Conservation (phyloP, 75 land plant genomes). For the Azolla pinnata region DNA sequence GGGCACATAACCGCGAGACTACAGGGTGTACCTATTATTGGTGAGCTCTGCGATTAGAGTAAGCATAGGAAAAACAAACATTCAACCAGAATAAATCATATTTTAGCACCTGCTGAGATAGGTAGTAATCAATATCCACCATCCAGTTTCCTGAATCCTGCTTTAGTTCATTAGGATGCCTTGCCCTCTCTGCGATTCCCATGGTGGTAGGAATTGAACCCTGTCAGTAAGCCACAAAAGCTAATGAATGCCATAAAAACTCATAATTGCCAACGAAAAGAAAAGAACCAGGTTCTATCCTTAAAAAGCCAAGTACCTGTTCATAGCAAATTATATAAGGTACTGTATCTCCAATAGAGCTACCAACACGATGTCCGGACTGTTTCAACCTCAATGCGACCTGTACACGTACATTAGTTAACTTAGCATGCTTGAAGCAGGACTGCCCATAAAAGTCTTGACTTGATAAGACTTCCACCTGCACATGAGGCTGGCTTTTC, state of each 20-base stretch:
- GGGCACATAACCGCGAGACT: constrained; percentile 91
- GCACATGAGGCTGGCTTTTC: constrained; percentile 96
- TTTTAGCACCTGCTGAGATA: constrained; percentile 75
- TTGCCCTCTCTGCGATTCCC: constrained; percentile 88
- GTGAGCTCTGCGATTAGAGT: not conserved
- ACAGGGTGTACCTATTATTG: constrained; percentile 86
- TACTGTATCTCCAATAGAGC: constrained; percentile 83
- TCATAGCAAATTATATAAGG: constrained; percentile 91
- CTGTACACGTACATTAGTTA: constrained; percentile 21
- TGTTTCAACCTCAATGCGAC: constrained; percentile 86
- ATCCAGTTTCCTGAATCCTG: constrained; percentile 68
- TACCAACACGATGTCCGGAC: constrained; percentile 63
- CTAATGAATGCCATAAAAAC: too few species aligned
- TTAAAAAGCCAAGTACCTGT: constrained; percentile 73
- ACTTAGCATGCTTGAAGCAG: too few species aligned
- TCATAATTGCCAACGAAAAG: too few species aligned
- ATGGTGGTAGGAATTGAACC: constrained; percentile 25
- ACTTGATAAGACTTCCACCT: too few species aligned
- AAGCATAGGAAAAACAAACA: not conserved
- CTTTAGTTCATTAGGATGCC: constrained; percentile 96
- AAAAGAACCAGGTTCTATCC: too few species aligned
- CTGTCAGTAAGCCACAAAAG: constrained; percentile 22
- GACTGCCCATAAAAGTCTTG: too few species aligned
- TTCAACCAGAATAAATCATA: not conserved
- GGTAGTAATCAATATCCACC: constrained; percentile 91